Evolutionary conservation across 208 protist genomes (phyloP), one percentile per base, ranked within the genome.

Genomic region (Leishmania tropica): DNA sequence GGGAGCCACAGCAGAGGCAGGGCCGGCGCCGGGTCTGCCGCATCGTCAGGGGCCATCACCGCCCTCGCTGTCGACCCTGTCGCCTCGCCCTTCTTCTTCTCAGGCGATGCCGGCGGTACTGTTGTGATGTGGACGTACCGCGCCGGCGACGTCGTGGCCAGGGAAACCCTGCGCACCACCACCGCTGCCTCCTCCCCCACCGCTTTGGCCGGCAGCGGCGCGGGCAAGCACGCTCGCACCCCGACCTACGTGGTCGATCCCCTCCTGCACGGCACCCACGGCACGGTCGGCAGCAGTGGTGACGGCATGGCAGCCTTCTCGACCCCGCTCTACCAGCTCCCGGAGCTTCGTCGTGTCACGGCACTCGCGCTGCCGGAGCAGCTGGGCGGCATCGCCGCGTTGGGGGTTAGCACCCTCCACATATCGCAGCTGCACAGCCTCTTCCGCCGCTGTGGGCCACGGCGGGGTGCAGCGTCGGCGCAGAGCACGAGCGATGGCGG

Each of bases 11-110:
- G 42, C 68, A 56, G 42, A 1, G 47, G 42, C 73, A n/a, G 42
- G 3, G 17, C 10, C 19, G 37, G 21, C 65, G 78, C 35, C 8
- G 58, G 47, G 40, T 51, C 45, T 21, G 68, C 68, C 47, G 65
- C 40, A 35, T 42, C 54, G 65, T 68, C 56, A 35, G 35, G 19
- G 35, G 64, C 70, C 24, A 90, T 88, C 68, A 90, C 90, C 1
- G 80, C 85, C 21, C 67, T 94, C 64, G 85, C 84, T n/a, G 86
- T 94, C 21, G 78, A 91, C 47, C 65, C 77, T 0, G 72, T 80
- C 72, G 74, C 87, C 13, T 87, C 85, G 71, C 92, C 90, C 0
- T 92, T 95, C 81, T 88, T 94, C 58, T 91, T 95, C 54, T 83
- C 88, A 3, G 92, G 92, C 37, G 86, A 94, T 67, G 83, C 72